Evolutionary conservation across 768 basidiomycete genomes (phyloP).

Genomic region (Boletus sp.): DNA sequence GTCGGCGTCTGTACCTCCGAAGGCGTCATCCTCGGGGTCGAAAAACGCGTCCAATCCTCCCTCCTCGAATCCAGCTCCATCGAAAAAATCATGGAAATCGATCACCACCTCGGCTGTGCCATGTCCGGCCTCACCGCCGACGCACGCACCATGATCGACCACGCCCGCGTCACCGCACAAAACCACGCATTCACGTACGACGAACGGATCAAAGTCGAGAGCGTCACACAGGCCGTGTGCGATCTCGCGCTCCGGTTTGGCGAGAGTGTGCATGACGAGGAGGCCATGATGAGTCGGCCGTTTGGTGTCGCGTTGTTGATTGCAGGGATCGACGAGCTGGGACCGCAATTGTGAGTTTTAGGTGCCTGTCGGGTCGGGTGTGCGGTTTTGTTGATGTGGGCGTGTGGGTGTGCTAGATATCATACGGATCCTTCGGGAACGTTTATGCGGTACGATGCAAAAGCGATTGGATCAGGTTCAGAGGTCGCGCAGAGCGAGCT

Average conservation of each 20-base stretch:
- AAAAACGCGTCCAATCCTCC: constrained; percentile 97
- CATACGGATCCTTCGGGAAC: constrained; percentile 99
- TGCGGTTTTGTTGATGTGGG: not conserved
- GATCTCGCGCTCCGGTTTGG: constrained; percentile 96
- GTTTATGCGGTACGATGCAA: constrained; percentile 94
- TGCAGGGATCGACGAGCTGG: constrained; percentile 95
- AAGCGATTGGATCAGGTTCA: constrained; percentile 97
- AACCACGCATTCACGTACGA: constrained; percentile 97
- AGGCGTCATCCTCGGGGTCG: constrained; percentile 92
- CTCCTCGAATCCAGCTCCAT: constrained; percentile 93
- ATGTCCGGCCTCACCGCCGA: constrained; percentile 98
- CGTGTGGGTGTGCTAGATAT: constrained; percentile 52
- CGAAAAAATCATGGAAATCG: constrained; percentile 99
- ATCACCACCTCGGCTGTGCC: constrained; percentile 92
- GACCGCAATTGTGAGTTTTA: constrained; percentile 83
- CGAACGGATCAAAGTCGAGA: constrained; percentile 96
- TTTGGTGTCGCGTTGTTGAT: constrained; percentile 98
- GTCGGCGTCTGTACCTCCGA: constrained; percentile 90
- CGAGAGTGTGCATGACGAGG: constrained; percentile 98
- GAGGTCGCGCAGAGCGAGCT: constrained; percentile 97
- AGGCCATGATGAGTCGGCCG: constrained; percentile 98
- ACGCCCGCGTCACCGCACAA: constrained; percentile 94
- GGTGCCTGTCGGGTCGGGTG: no score
- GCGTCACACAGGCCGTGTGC: constrained; percentile 96
- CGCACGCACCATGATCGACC: constrained; percentile 99